phyloP scores from a whole-genome alignment of 768 basidiomycete species.

The Leccinellum rugosiceps region DNA sequence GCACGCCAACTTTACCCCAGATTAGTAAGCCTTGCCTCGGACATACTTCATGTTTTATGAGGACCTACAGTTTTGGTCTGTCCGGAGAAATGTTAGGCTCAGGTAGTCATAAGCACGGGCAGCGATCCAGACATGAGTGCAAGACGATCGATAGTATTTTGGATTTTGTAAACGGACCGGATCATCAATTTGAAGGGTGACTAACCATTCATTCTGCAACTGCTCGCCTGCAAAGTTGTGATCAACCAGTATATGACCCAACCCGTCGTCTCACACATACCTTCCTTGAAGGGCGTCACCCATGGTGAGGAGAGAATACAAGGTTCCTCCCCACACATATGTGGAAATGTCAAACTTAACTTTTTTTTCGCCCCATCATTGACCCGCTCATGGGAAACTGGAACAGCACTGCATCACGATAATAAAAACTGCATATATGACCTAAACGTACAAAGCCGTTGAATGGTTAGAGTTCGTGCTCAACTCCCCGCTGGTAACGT shows the following conservation, averaged over 20 bases:
- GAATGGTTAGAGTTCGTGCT: not conserved
- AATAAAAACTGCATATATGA: not conserved
- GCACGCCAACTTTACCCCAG: constrained; percentile 13
- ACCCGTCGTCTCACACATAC: not conserved
- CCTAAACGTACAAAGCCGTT: not conserved
- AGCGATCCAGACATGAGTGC: too few species aligned
- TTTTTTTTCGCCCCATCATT: not conserved
- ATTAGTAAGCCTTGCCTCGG: constrained; percentile 6
- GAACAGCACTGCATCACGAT: not conserved
- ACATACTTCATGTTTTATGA: not conserved
- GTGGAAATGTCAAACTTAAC: constrained; percentile 3
- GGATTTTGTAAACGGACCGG: not conserved
- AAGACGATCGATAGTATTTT: not conserved
- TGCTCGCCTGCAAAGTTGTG: not conserved
- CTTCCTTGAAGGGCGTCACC: not conserved
- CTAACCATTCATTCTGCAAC: not conserved
- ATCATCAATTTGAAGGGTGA: not conserved
- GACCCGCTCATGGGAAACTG: not conserved
- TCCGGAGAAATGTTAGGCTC: too few species aligned
- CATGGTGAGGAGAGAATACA: not conserved
- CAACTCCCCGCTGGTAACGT: too few species aligned
- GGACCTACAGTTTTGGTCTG: not conserved
- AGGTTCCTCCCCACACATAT: not conserved
- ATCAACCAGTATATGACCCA: not conserved
- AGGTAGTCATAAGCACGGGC: too few species aligned